These are phyloP conservation scores for Tricholomella constricta DNA, from an alignment of 768 basidiomycete genomes.

Conservation along the genomic window DNA sequence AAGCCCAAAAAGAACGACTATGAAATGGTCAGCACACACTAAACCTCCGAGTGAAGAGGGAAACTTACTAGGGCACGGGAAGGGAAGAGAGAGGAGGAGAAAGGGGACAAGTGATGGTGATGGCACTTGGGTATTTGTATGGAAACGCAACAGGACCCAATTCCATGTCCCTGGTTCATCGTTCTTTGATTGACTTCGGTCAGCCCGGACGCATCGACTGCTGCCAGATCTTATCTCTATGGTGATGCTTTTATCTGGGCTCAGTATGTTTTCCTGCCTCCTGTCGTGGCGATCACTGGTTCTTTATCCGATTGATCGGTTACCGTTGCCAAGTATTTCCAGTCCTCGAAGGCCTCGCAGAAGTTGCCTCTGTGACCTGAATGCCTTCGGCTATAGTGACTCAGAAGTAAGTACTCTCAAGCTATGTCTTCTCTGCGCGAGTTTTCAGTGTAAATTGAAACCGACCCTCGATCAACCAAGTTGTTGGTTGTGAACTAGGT, in stretches of 20 bases:
- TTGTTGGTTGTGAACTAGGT: too few species aligned
- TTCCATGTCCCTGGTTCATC: slow-evolving; percentile 21
- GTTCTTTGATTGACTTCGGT: slow-evolving; percentile 32
- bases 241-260: slow-evolving; percentile 25
- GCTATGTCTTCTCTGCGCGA: too few species aligned
- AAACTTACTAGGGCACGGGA: slow-evolving; percentile 40
- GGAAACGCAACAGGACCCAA: slow-evolving; percentile 25
- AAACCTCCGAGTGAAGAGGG: background rate
- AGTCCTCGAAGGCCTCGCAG: too few species aligned
- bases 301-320: too few species aligned
- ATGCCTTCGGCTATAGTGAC: too few species aligned
- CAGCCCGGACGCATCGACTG: slow-evolving; percentile 20
- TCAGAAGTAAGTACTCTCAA: background rate
- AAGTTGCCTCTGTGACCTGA: too few species aligned
- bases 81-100: slow-evolving; percentile 32
- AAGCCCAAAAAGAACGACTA: slow-evolving; percentile 59
- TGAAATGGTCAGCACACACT: slow-evolving; percentile 9
- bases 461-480: too few species aligned
- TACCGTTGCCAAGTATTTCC: too few species aligned
- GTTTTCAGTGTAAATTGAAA: too few species aligned
- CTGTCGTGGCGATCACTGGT: too few species aligned
- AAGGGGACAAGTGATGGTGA: slow-evolving; percentile 22
- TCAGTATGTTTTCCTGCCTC: too few species aligned
- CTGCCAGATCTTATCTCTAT: slow-evolving; percentile 30
- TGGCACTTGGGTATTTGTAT: slow-evolving; percentile 34